phyloP scores from a whole-genome alignment of 257 asterid genomes.

The Galeopsis tetrahit region DNA sequence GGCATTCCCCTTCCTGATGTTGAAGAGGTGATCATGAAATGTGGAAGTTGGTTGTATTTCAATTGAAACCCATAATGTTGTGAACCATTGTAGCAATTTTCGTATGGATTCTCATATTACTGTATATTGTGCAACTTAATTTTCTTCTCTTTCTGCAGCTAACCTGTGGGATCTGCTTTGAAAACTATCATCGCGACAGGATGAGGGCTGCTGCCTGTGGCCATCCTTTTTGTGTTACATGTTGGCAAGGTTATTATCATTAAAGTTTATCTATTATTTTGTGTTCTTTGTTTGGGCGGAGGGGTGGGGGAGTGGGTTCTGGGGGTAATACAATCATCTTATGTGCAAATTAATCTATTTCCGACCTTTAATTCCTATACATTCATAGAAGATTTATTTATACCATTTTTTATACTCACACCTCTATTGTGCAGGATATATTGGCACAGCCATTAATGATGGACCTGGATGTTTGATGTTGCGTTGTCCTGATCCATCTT shows the following conservation, averaged over 20 bases:
- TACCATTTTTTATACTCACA: conserved; percentile 25
- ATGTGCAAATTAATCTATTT: conserved; percentile 5
- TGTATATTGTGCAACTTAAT: conserved; percentile 27
- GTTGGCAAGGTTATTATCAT: conserved; percentile 78
- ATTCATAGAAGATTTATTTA: conserved; percentile 15
- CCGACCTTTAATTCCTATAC: neutral
- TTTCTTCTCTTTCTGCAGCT: conserved; percentile 55
- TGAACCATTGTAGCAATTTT: conserved; percentile 19
- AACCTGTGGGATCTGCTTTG: conserved; percentile 98
- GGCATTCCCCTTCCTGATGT: conserved; percentile 58
- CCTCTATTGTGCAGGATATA: conserved; percentile 67
- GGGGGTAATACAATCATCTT: conserved; percentile 16
- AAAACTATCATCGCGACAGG: conserved; percentile 54
- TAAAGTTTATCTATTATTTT: conserved; percentile 24
- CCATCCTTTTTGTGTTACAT: conserved; percentile 79
- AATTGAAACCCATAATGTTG: conserved; percentile 16
- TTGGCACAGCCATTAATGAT: conserved; percentile 74
- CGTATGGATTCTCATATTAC: conserved; percentile 17
- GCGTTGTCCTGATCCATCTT: conserved; percentile 97
- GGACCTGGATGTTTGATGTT: conserved; percentile 96
- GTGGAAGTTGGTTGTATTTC: conserved; percentile 28
- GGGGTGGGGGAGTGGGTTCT: neutral
- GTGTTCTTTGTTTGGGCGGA: conserved; percentile 19
- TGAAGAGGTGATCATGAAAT: conserved; percentile 62
- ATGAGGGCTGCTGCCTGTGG: conserved; percentile 83